phyloP scores from a whole-genome alignment of 2,329 filamentous ascomycete genomes.

The Aspergillus sp. region DNA sequence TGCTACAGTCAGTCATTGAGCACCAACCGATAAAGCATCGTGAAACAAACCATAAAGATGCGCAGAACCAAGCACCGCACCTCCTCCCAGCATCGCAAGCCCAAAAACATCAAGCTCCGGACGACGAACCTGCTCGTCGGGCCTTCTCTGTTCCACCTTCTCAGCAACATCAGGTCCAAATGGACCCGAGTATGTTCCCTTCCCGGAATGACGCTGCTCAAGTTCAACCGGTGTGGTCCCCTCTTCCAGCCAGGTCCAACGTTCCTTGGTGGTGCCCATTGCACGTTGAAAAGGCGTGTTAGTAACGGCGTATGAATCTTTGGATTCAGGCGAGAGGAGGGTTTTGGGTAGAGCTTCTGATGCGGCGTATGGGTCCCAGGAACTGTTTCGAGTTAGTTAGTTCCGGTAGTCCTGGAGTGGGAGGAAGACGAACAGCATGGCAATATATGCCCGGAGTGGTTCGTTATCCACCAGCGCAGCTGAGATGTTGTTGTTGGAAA shows the following conservation, averaged over 20 bases:
- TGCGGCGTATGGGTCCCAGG: background rate
- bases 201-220: background rate
- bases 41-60: slow-evolving; percentile 2
- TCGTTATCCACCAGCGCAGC: background rate
- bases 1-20: too few relatives aligned
- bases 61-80: slow-evolving; percentile 3
- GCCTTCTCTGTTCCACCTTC: background rate
- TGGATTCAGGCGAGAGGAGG: background rate
- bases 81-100: slow-evolving; percentile 7
- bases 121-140: background rate
- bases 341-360: background rate
- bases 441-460: background rate
- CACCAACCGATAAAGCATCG: too few relatives aligned
- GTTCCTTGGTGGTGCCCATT: background rate
- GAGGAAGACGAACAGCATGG: background rate
- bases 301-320: background rate
- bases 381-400: background rate
- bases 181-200: background rate
- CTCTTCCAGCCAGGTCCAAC: slow-evolving; percentile 8
- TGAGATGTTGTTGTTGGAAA: background rate
- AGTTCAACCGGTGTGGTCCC: background rate
- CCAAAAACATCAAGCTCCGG: slow-evolving; percentile 6
- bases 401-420: too few relatives aligned
- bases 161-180: background rate
- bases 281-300: background rate